phyloP scores from a whole-genome alignment of 305 asterid species.

The Coffea humblotiana region DNA sequence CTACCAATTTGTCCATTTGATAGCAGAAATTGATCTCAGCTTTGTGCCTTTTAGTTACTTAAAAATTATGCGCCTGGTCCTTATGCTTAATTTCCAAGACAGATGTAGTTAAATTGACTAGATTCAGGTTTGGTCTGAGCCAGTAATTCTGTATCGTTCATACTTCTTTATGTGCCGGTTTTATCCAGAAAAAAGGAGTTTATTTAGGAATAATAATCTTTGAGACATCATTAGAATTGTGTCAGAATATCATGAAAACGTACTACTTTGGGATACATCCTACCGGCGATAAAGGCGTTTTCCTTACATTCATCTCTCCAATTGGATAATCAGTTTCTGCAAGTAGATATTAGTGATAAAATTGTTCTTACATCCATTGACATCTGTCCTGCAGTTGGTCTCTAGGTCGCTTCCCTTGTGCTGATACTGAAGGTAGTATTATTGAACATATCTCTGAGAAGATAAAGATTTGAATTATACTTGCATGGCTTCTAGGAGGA shows the following conservation, averaged over 20 bases:
- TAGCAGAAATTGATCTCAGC: background rate
- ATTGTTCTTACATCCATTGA: background rate
- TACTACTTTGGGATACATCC: background rate
- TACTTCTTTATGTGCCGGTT: background rate
- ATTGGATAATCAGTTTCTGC: background rate
- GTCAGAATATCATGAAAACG: background rate
- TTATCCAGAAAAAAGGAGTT: background rate
- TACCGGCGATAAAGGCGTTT: background rate
- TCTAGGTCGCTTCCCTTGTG: background rate
- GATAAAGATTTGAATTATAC: background rate
- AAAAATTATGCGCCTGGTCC: background rate
- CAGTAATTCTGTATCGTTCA: background rate
- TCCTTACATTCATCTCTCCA: background rate
- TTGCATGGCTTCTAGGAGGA: conserved; percentile 71
- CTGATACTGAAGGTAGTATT: background rate
- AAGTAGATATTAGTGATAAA: background rate
- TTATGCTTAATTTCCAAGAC: background rate
- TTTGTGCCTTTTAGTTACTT: background rate
- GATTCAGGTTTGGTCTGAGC: background rate
- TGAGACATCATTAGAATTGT: background rate
- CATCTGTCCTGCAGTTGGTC: background rate
- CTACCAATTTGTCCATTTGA: background rate
- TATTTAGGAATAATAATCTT: background rate
- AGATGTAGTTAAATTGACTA: background rate
- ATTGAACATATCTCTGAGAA: background rate